A percentile compares a stretch with the other conserved stretches of the same genome.
These are phyloP conservation scores for Aureobasidium sp. DNA, from an alignment of 2,329 filamentous ascomycete species.

Conservation along the genomic window DNA sequence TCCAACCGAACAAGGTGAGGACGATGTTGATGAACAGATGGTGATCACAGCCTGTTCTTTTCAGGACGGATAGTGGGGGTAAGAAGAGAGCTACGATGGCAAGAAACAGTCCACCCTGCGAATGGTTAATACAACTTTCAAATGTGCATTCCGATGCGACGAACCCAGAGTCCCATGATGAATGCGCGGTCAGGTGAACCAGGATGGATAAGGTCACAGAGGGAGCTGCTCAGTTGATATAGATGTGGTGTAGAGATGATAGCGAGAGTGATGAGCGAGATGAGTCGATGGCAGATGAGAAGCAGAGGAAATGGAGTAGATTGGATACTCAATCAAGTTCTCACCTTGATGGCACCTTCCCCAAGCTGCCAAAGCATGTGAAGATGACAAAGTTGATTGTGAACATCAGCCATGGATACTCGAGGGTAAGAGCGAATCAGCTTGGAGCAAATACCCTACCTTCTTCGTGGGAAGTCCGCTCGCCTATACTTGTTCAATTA, in stretches of 20 bases:
- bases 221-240: background rate
- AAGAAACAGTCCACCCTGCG: slow-evolving; percentile 13
- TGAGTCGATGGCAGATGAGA: background rate
- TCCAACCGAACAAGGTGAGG: slow-evolving; percentile 51
- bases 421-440: background rate
- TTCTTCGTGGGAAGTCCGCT: background rate
- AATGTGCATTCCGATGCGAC: background rate
- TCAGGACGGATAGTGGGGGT: slow-evolving; percentile 80
- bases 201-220: background rate
- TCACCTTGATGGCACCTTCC: background rate
- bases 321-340: too few species aligned
- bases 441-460: background rate
- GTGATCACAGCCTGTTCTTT: slow-evolving; percentile 75
- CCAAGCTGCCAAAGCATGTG: background rate
- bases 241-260: background rate
- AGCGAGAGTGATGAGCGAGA: background rate
- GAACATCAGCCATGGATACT: background rate
- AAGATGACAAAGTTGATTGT: background rate
- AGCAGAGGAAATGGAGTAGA: background rate
- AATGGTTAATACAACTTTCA: background rate
- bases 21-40: slow-evolving; percentile 86
- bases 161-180: background rate
- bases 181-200: background rate
- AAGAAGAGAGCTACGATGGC: slow-evolving; percentile 71
- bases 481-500: background rate